Conservation (phyloP, 768 basidiomycete species). For the Rhizopogon salebrosus region DNA sequence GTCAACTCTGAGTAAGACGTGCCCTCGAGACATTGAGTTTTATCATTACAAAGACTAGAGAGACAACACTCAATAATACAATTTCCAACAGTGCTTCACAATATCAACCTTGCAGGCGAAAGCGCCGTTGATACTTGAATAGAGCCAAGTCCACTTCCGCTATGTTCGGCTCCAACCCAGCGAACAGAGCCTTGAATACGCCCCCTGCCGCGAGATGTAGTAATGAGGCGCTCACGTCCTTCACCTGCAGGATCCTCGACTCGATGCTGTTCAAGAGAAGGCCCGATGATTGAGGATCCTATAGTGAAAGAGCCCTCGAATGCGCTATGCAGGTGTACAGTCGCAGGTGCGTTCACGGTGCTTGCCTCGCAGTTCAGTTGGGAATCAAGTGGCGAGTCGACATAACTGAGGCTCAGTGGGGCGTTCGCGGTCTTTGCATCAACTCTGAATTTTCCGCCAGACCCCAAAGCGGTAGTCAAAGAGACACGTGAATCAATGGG, state of each 20-base stretch:
- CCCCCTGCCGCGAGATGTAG: neutral
- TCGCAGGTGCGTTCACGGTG: slow-evolving; percentile 32
- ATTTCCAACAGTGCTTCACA: neutral
- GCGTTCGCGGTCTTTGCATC: slow-evolving; percentile 29
- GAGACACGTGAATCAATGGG: slow-evolving; percentile 14
- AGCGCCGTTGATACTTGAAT: neutral
- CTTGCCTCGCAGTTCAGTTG: slow-evolving; percentile 22
- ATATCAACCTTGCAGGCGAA: slow-evolving; percentile 1
- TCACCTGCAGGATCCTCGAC: neutral
- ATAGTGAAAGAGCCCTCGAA: slow-evolving; percentile 35
- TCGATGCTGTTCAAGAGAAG: slow-evolving; percentile 1
- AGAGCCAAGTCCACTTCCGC: neutral
- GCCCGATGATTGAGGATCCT: slow-evolving; percentile 13
- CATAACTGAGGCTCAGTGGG: slow-evolving; percentile 24
- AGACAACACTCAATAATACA: neutral
- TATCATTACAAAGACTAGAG: too few species aligned
- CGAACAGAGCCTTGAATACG: slow-evolving; percentile 1
- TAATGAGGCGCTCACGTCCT: neutral
- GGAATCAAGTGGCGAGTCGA: slow-evolving; percentile 29
- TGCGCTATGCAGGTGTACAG: slow-evolving; percentile 27
- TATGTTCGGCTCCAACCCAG: neutral
- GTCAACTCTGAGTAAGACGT: too few species aligned
- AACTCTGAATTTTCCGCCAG: slow-evolving; percentile 29
- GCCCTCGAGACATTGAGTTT: too few species aligned
- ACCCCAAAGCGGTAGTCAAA: neutral